Conservation (phyloP, 148 eudicot genomes). For the Rhododendron griersonianum region DNA sequence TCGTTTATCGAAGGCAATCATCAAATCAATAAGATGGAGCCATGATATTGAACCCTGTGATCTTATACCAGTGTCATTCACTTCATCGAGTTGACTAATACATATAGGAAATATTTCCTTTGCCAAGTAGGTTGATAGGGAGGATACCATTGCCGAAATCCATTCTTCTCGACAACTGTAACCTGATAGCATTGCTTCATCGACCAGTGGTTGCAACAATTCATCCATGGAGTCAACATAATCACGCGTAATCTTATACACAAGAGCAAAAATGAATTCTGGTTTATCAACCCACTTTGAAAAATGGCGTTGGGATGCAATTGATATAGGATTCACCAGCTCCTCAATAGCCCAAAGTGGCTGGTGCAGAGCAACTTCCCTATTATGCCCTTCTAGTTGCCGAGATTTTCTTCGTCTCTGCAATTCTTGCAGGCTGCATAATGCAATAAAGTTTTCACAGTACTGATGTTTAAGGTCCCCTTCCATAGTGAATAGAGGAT, state of each 20-base stretch:
- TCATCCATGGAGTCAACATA: constrained; percentile 90
- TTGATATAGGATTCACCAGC: constrained; percentile 74
- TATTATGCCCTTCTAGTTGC: constrained; percentile 65
- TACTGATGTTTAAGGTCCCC: constrained; percentile 76
- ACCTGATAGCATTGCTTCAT: constrained; percentile 89
- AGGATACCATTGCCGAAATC: constrained; percentile 81
- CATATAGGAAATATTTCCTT: constrained; percentile 73
- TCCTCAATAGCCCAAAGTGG: constrained; percentile 98
- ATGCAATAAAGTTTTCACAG: constrained; percentile 72
- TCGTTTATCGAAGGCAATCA: constrained; percentile 83
- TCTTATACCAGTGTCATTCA: constrained; percentile 33
- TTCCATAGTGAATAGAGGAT: constrained; percentile 73
- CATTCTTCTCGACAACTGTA: constrained; percentile 98
- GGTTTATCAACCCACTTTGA: constrained; percentile 86
- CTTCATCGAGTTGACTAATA: constrained; percentile 57
- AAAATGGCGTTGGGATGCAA: constrained; percentile 78
- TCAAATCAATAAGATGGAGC: constrained; percentile 84
- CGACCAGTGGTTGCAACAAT: constrained; percentile 86
- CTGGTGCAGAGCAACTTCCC: constrained; percentile 50
- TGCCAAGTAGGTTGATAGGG: constrained; percentile 76
- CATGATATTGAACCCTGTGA: constrained; percentile 59
- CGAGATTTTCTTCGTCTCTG: constrained; percentile 77
- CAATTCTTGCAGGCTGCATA: constrained; percentile 78
- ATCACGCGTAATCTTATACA: constrained; percentile 75
- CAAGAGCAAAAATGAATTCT: constrained; percentile 87